These are phyloP conservation scores for Fomitopsis palustris DNA, from an alignment of 1,284 basidiomycete genomes.

Conservation along the genomic window DNA sequence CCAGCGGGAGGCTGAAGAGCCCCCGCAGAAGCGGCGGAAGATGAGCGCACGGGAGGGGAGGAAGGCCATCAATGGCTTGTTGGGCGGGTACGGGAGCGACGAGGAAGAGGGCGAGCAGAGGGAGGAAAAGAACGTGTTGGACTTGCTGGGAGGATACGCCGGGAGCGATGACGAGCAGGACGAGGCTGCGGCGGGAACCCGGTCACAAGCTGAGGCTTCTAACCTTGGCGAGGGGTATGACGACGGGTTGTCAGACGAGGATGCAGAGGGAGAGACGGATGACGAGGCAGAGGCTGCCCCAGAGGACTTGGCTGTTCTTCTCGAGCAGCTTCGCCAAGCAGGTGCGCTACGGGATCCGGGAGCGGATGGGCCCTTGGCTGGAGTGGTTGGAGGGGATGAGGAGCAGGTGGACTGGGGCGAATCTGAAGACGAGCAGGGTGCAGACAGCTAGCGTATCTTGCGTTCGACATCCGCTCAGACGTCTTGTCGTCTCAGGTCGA, in stretches of 20 bases:
- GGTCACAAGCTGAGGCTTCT: neutral
- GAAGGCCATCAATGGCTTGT: conserved; percentile 50
- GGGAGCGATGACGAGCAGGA: conserved; percentile 41
- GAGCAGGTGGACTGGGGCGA: conserved; percentile 65
- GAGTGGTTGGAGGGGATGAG: conserved; percentile 35
- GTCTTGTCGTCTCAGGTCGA: conserved; percentile 69
- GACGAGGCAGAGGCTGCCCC: conserved; percentile 31
- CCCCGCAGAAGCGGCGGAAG: conserved; percentile 48
- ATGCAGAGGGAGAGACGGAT: conserved; percentile 27
- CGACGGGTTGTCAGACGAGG: conserved; percentile 24
- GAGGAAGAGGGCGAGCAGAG: conserved; percentile 38
- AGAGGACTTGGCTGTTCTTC: conserved; percentile 44
- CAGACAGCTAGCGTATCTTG: neutral
- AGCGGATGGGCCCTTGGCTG: conserved; percentile 17
- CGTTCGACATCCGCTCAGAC: conserved; percentile 28
- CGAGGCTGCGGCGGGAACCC: neutral
- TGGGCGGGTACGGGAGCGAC: conserved; percentile 68
- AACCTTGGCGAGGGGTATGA: conserved; percentile 6
- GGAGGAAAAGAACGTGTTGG: conserved; percentile 37
- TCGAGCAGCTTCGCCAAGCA: conserved; percentile 48
- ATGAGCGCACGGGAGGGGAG: conserved; percentile 47
- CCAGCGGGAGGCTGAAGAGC: conserved; percentile 31
- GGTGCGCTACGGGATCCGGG: conserved; percentile 30
- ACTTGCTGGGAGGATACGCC: conserved; percentile 51
- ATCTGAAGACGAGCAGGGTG: conserved; percentile 38